Evolutionary conservation across 371 early-diverging fungal genomes (phyloP), one percentile per base, ranked within the genome.

Genomic region (Rhizopus arrhizus): DNA sequence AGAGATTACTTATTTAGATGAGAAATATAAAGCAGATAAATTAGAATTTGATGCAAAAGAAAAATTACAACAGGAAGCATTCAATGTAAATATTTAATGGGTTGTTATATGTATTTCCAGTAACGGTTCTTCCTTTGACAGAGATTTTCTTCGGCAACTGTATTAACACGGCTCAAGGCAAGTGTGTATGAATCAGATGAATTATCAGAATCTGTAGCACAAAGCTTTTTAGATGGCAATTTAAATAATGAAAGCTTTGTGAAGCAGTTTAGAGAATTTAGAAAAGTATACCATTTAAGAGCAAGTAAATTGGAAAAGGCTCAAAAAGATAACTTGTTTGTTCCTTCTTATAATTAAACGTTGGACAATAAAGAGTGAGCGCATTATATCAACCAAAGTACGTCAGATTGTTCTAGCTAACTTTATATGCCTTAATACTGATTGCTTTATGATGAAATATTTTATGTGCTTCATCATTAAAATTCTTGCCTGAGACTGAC

Each of bases 261-360:
- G 9, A 80, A 81, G 51, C 84, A 85, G 51, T 85, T 77, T 48
- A 74, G 83, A 47, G 86, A 85, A 6, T 65, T 84, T 35, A 73
- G 84, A 16, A 85, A 85, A 57, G 86, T 85, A 31, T 85, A 85
- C 55, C 86, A 85, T 70, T 59, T 85, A 53, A 74, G 84, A 57
- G 82, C 80, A 52, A 84, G 83, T 72, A 85, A 84, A 64, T 66
- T 82, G 33, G 86, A 85, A 58, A 67, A 82, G 40, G 73, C 80
- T 6, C 83, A 81, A 51, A 72, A 70, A 54, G 73, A 77, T 35
- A 70, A 63, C 35, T 36, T 66, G 31, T 65, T 73, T 60, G 53
- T 61, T 38, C 53, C 64, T 50, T 63, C 56, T 49, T 57, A 58
- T 45, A 42, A 63, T 47, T 57, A 57, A 57, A 56, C 22, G 22